Evolutionary conservation across 306 rosid genomes (phyloP), one percentile per base, ranked within the genome.

Genomic region (Cicer chorassanicum): DNA sequence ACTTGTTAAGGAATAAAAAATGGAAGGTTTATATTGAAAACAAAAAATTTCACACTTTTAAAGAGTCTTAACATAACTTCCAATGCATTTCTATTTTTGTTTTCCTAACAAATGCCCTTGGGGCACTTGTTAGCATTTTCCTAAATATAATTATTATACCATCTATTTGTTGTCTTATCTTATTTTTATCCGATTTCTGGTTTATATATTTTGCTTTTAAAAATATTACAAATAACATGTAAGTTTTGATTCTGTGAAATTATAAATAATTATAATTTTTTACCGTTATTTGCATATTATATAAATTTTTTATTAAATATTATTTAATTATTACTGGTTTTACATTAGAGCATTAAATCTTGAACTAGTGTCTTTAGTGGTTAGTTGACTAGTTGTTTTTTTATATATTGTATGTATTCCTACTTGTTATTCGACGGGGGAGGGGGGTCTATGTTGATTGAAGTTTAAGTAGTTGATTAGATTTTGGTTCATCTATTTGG

Each of bases 401-500:
- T 16, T 65, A 64, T 18, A 41, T 8, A 5, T 15, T 65, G 51
- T 16, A 65, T 42, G 34, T 41, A 42, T 65, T 16, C 15, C 51
- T 41, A 42, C 69, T 14, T 43, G 16, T 63, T 63, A 63, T 63
- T 63, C 4, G 19, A 34, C 3, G 68, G 8, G 40, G 38, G 50
- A 65, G 55, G 9, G 45, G 56, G 8, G 18, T 42, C 69, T 18
- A 21, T 51, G 44, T 67, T 48, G 60, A 3, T 76, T 77, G 59
- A 68, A 63, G 41, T 62, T 56, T 34, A 38, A 73, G 10, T 71
- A 59, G 29, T 50, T 70, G 40, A 18, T 54, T 53, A 67, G 13
- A 68, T 82, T 61, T 10, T 81, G 59, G 54, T 78, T 53, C 50
- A 46, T 81, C 60, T 50, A 42, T 42, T 75, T 70, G 36, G 83